Base-by-base conservation (phyloP, 2,329 filamentous ascomycete genomes). In the Talaromyces atroroseus region DNA sequence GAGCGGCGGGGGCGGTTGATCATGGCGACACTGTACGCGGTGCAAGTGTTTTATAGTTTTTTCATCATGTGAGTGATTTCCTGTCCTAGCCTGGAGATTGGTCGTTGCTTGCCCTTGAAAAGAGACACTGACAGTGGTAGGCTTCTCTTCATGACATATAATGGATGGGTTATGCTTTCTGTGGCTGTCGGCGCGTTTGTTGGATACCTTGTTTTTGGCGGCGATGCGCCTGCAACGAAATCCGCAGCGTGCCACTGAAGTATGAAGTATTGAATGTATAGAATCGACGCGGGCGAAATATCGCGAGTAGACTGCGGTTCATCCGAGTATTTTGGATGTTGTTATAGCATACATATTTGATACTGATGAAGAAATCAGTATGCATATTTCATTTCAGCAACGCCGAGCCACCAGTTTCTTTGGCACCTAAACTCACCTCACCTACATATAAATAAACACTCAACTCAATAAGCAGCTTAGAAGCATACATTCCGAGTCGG, bases 101-200 rank as follows among this genome's bases (percentile, higher is more conserved):
- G 32, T 32, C 21, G 34, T 51, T 21, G 11, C 32, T 34, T 18
- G 4, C 12, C 1, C 29, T 26, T 11, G 26, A 12, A 29, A 29
- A 29, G 3, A 11, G 11, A 12, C 4, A 7, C 49, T 56, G 42
- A 52, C 20, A 6, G 46, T 32, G n/a, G 16, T 34, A 97, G 92
- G 94, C 80, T 99, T 59, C 76, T 99, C 21, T 99, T 99, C 75
- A 99, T 99, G 94, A 99, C 94, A n/a, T 99, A 99, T 76, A 99
- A 99, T 67, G 94, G 94, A 56, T 95, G 89, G 86, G 86, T 99
- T 64, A 99, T 99, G 94, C 74, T 95, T 63, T 83, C 92, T 2
- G 92, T 97, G 16, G 88, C 88, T 0, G 77, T 95, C 10, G 94
- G 94, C 16, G 92, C 92, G 0, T 95, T 95, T 63, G 73, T 95